A percentile compares a stretch with the other conserved stretches of the same genome.
These are phyloP conservation scores for Podaxis sp. DNA, from an alignment of 768 basidiomycete species.

Conservation along the genomic window DNA sequence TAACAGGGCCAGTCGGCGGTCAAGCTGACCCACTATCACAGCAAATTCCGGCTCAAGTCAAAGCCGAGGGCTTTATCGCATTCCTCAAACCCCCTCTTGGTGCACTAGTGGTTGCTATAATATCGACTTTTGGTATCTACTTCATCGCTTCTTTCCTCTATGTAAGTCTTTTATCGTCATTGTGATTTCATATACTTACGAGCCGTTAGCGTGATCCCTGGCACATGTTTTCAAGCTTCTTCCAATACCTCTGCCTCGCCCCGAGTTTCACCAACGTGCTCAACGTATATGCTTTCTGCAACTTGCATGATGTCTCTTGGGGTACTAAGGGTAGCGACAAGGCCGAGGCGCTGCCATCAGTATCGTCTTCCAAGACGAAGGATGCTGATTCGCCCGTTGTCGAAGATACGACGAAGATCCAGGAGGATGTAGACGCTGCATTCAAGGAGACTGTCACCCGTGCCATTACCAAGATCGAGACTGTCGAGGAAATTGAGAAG, in stretches of 20 bases:
- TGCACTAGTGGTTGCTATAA: conserved; percentile 80
- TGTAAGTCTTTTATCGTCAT: conserved; percentile 43
- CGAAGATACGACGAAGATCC: conserved; percentile 79
- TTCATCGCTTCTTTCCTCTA: conserved; percentile 83
- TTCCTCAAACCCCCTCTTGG: conserved; percentile 80
- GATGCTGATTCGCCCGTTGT: conserved; percentile 76
- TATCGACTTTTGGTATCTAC: conserved; percentile 90
- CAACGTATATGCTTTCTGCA: conserved; percentile 97
- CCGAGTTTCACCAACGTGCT: conserved; percentile 94
- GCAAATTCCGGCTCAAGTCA: conserved; percentile 47
- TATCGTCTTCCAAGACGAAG: conserved; percentile 81
- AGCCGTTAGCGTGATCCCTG: conserved; percentile 81
- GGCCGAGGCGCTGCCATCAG: conserved; percentile 86
- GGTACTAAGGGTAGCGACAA: conserved; percentile 96
- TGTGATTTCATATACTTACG: neutral
- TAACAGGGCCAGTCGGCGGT: conserved; percentile 20
- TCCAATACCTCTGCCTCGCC: conserved; percentile 87
- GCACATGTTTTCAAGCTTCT: conserved; percentile 96
- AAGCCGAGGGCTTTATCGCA: conserved; percentile 47
- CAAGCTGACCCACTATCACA: conserved; percentile 29
- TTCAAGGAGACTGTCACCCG: conserved; percentile 93
- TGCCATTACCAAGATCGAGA: conserved; percentile 73
- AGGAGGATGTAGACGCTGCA: conserved; percentile 86
- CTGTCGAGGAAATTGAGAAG: conserved; percentile 68
- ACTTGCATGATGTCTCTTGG: conserved; percentile 93